Percentiles rank a stretch among this genome's conserved stretches.
phyloP scores from a whole-genome alignment of 805 yeast species.

The Monosporozyma aerobia region DNA sequence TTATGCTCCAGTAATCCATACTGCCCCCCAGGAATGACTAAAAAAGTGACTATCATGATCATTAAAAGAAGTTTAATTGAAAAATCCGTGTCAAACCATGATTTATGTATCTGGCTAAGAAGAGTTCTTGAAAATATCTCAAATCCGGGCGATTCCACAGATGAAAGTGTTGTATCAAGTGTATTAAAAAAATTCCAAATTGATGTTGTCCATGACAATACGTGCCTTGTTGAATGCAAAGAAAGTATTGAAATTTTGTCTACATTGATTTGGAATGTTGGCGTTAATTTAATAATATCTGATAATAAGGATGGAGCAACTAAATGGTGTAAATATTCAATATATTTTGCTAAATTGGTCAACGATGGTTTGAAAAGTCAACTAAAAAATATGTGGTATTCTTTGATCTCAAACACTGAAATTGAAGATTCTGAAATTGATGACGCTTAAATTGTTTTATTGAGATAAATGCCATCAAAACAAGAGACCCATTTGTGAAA shows the following conservation, averaged over 20 bases:
- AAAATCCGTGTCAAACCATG: conserved; percentile 5
- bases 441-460: not conserved
- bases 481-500: no score
- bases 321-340: conserved; percentile 25
- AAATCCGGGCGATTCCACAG: not conserved
- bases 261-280: conserved; percentile 33
- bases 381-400: conserved; percentile 23
- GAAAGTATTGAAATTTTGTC: conserved; percentile 33
- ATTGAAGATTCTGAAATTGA: not conserved
- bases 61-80: conserved; percentile 20
- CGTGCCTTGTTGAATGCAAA: conserved; percentile 1
- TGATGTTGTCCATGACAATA: not conserved
- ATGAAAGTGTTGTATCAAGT: not conserved
- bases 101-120: conserved; percentile 27
- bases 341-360: conserved; percentile 21
- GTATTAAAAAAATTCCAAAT: not conserved
- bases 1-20: not conserved
- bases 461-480: not conserved
- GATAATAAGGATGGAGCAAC: conserved; percentile 17
- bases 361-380: conserved; percentile 20
- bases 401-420: conserved; percentile 14
- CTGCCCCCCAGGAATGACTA: conserved; percentile 12
- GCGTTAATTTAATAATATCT: conserved; percentile 23
- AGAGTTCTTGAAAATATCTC: conserved; percentile 12
- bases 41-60: conserved; percentile 13